Evolutionary conservation across 768 basidiomycete species (phyloP).

Genomic region (Udeniomyces megalosporus): DNA sequence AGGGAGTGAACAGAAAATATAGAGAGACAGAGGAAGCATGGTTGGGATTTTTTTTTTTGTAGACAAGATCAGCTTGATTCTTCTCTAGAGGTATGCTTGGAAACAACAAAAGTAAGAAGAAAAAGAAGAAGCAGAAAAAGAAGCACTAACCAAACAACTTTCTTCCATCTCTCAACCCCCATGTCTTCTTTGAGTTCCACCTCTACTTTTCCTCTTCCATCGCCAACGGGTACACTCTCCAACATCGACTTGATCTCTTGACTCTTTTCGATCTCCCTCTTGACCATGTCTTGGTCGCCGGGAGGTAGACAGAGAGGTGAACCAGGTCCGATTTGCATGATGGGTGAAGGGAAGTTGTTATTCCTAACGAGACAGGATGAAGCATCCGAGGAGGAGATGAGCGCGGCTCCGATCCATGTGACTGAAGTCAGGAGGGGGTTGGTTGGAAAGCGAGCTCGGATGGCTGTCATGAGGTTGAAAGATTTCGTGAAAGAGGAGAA

Average conservation of each 20-base stretch:
- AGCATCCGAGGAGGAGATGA: neutral
- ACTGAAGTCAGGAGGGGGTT: constrained; percentile 15
- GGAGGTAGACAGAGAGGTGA: neutral
- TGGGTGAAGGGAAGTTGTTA: constrained; percentile 14
- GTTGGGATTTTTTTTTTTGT: neutral
- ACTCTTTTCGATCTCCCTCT: constrained; percentile 1
- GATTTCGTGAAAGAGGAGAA: neutral
- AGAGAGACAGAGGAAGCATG: neutral
- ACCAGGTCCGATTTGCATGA: constrained; percentile 15
- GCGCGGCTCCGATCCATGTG: constrained; percentile 15
- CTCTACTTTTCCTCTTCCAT: neutral
- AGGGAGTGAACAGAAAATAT: neutral
- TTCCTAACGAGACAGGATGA: constrained; percentile 5
- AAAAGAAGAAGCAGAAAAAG: neutral
- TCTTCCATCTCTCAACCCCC: constrained; percentile 13
- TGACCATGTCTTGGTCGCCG: neutral
- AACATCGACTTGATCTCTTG: constrained; percentile 4
- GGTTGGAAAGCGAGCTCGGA: constrained; percentile 8
- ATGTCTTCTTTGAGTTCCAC: constrained; percentile 13
- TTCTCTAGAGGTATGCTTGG: too few relatives aligned
- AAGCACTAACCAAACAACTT: constrained; percentile 11
- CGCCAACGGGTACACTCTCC: neutral
- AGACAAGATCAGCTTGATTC: neutral
- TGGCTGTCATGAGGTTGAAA: neutral
- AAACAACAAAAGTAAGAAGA: neutral